phyloP scores from a whole-genome alignment of 768 basidiomycete genomes.

The Mycena galopus region DNA sequence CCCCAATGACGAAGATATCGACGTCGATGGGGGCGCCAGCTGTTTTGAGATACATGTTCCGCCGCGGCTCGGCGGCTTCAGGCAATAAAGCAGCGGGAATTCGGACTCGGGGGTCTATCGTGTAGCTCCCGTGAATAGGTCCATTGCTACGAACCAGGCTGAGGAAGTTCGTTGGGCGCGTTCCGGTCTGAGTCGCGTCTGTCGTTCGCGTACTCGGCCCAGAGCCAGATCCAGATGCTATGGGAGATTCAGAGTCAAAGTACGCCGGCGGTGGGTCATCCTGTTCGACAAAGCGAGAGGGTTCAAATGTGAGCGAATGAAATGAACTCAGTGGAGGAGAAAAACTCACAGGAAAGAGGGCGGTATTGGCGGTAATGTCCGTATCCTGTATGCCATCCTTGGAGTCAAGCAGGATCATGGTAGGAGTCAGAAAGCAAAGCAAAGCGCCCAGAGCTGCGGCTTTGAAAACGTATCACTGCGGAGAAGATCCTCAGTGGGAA shows the following conservation, averaged over 20 bases:
- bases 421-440: too few species aligned
- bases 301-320: neutral
- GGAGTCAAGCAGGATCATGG: too few species aligned
- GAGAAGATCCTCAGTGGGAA: too few species aligned
- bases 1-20: conserved; percentile 53
- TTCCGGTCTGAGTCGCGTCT: neutral
- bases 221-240: neutral
- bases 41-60: conserved; percentile 53
- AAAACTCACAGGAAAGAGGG: too few species aligned
- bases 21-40: conserved; percentile 51
- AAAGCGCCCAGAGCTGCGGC: too few species aligned
- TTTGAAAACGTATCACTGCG: too few species aligned
- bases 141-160: conserved; percentile 44
- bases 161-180: conserved; percentile 48
- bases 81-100: conserved; percentile 57
- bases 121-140: conserved; percentile 52
- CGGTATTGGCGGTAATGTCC: too few species aligned
- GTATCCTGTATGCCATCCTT: too few species aligned
- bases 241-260: neutral
- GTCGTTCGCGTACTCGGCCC: neutral
- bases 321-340: too few species aligned
- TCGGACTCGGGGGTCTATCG: conserved; percentile 56
- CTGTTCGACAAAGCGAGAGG: too few species aligned
- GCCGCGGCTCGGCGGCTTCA: conserved; percentile 51
- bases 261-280: neutral